These are phyloP conservation scores for Phytopythium vexans DNA, from an alignment of 352 stramenopile genomes.

Conservation along the genomic window DNA sequence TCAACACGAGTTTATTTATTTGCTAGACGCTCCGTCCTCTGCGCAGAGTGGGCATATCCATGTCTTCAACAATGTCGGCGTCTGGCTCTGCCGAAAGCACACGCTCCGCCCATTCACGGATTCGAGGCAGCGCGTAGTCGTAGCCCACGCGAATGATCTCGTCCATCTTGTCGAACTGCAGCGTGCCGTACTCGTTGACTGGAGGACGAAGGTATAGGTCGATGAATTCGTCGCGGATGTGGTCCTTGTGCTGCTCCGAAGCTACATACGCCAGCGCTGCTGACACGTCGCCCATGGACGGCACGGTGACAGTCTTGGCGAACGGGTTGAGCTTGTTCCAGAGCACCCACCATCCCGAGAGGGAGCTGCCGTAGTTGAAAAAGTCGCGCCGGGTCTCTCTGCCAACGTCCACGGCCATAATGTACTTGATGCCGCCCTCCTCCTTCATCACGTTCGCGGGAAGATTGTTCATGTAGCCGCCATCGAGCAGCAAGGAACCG, in stretches of 20 bases:
- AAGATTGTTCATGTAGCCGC: conserved; percentile 94
- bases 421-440: conserved; percentile 85
- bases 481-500: conserved; percentile 85
- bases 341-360: conserved; percentile 90
- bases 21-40: conserved; percentile 2
- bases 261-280: conserved; percentile 87
- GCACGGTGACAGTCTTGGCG: conserved; percentile 80
- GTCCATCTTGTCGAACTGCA: conserved; percentile 92
- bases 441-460: conserved; percentile 91
- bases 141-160: conserved; percentile 89
- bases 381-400: conserved; percentile 75
- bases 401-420: conserved; percentile 89
- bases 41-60: conserved; percentile 2
- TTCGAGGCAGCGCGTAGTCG: conserved; percentile 70
- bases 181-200: conserved; percentile 85
- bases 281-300: conserved; percentile 91
- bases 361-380: conserved; percentile 72
- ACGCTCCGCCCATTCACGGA: conserved; percentile 52
- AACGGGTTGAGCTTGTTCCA: conserved; percentile 92
- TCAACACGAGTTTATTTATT: conserved; percentile 3
- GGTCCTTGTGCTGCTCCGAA: conserved; percentile 86
- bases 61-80: conserved; percentile 44
- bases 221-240: conserved; percentile 80
- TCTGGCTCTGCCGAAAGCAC: conserved; percentile 56
- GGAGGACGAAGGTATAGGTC: conserved; percentile 89